phyloP scores from a whole-genome alignment of 495 filamentous ascomycete species.

The Annulohypoxylon moriforme region DNA sequence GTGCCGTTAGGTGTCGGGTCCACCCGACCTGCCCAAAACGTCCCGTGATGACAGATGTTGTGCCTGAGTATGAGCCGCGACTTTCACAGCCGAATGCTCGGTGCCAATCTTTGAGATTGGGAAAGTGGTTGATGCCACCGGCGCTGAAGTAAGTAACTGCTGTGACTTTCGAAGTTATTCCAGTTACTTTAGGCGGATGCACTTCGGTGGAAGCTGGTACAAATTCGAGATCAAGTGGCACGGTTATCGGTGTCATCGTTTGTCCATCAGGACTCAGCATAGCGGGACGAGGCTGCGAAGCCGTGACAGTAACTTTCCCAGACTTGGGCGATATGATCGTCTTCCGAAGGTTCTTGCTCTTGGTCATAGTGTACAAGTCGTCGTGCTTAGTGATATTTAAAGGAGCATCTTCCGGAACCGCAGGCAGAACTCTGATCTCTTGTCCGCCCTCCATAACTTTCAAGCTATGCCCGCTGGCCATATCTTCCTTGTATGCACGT shows the following conservation, averaged over 20 bases:
- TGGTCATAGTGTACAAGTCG: slow-evolving; percentile 73
- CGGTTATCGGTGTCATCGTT: slow-evolving; percentile 64
- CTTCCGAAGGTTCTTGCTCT: slow-evolving; percentile 81
- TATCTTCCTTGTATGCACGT: slow-evolving; percentile 58
- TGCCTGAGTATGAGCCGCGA: slow-evolving; percentile 74
- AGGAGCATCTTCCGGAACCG: slow-evolving; percentile 78
- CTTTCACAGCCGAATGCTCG: slow-evolving; percentile 59
- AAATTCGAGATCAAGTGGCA: slow-evolving; percentile 78
- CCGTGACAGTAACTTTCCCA: slow-evolving; percentile 77
- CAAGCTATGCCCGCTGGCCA: slow-evolving; percentile 27
- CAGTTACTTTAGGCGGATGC: slow-evolving; percentile 74
- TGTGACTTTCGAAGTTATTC: slow-evolving; percentile 76
- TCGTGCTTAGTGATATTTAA: slow-evolving; percentile 70
- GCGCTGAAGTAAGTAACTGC: slow-evolving; percentile 78
- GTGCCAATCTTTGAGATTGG: slow-evolving; percentile 65
- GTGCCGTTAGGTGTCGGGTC: slow-evolving; percentile 61
- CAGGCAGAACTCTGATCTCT: slow-evolving; percentile 82
- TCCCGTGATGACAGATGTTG: slow-evolving; percentile 70
- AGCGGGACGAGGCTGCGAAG: slow-evolving; percentile 77
- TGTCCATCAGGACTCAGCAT: slow-evolving; percentile 64
- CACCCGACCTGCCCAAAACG: slow-evolving; percentile 74
- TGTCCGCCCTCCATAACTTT: slow-evolving; percentile 62
- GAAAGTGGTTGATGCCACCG: slow-evolving; percentile 57
- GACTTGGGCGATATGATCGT: slow-evolving; percentile 81
- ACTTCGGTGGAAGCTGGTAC: slow-evolving; percentile 68